Percentiles rank a stretch among this genome's conserved stretches.
Evolutionary conservation across 2,329 filamentous ascomycete genomes (phyloP).

Genomic region (Venturia nashicola): DNA sequence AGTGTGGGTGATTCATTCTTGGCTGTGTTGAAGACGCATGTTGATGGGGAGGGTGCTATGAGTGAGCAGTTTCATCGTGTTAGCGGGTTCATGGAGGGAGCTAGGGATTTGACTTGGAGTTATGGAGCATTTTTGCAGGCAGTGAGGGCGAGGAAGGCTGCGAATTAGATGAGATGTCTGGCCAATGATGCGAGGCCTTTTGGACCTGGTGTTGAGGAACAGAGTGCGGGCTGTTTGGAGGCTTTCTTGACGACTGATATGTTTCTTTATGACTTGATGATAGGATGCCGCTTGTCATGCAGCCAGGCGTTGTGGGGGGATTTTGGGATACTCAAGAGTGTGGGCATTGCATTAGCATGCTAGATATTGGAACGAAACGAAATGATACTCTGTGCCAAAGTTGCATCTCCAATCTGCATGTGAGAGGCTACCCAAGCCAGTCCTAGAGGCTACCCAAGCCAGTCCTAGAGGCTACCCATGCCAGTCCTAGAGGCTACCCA

Average conservation of each 20-base stretch:
- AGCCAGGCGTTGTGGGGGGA: background rate
- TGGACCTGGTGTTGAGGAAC: too few species aligned
- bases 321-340: background rate
- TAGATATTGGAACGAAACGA: background rate
- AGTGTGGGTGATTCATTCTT: constrained; percentile 29
- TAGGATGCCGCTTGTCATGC: background rate
- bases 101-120: constrained; percentile 32
- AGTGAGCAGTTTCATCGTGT: constrained; percentile 32
- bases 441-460: too few species aligned
- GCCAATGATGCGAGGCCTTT: too few species aligned
- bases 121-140: constrained; percentile 31
- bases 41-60: constrained; percentile 25
- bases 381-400: background rate
- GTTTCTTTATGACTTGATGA: background rate
- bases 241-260: background rate
- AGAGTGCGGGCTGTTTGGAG: background rate
- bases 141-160: constrained; percentile 21
- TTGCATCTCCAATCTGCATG: background rate
- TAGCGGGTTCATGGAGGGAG: constrained; percentile 28
- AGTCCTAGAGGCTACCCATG: too few species aligned
- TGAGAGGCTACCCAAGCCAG: too few species aligned
- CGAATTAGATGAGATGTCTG: background rate
- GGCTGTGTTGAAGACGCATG: constrained; percentile 26
- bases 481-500: too few species aligned
- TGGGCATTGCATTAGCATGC: background rate